Base-by-base conservation (phyloP, 2,329 filamentous ascomycete species). In the Shiraia bambusicola region DNA sequence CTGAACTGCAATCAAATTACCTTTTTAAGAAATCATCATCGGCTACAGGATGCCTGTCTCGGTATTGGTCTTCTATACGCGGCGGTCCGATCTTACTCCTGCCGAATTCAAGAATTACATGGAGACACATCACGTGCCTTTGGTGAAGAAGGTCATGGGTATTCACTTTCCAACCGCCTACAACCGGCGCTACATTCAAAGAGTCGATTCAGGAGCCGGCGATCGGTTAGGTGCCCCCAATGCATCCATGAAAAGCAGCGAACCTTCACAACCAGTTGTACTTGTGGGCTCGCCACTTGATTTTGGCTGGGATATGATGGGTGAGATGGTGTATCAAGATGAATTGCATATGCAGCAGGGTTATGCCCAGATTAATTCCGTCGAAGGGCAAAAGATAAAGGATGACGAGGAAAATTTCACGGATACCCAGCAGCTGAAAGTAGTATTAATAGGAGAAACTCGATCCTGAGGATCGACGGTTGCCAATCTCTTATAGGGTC, bases 321-420 rank as follows among this genome's bases (percentile, higher is more conserved):
- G 44, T 11, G 49, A 59, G 17, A 45, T 55, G 52, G 36, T 40
- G 2, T 59, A 59, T 28, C 45, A 47, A n/a, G 55, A 60, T 22
- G 56, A 58, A 19, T 33, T 59, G 28, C 52, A 60, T 37, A 30
- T 60, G 10, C 54, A 59, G 40, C 55, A 60, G 32, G 47, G 47
- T 13, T 42, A 35, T 71, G 66, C 61, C 10, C 74, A 73, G 10
- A 76, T 79, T 55, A 78, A 83, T 2, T 74, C 73, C 6, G 77
- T 76, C 38, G 68, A 55, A 56, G 9, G 28, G 69, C 37, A 35
- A 43, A 29, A 4, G 10, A 14, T 19, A 15, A 32, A 25, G 28
- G 34, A 28, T 34, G 13, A 14, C 14, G n/a, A n/a, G 26, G 14
- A 36, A 15, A 25, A 26, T 25, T 11, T 19, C 14, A 10, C 28